Base-by-base conservation (phyloP, 352 stramenopile species). In the Pythium scleroteichum region DNA sequence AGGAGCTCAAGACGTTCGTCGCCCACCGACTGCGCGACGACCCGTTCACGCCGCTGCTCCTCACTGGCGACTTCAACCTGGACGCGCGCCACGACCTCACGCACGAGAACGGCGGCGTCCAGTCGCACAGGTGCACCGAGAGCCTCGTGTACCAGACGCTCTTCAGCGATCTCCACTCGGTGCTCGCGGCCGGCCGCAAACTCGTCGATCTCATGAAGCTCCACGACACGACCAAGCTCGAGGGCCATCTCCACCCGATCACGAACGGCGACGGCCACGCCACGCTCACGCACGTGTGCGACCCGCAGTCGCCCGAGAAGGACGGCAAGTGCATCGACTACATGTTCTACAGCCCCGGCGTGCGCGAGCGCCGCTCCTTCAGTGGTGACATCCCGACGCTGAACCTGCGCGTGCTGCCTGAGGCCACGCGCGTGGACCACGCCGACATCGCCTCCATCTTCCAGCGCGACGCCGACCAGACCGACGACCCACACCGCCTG, bases 261-360 rank as follows among this genome's bases (percentile, higher is more conserved):
- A 94, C 85, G 27, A 94, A 94, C 55, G 85, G 80, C 42, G 78
- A 94, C 49, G 85, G 85, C 19, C 85, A 94, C 61, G 82, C 79
- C 12, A 70, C 64, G 57, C 76, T 94, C 20, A 47, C 77, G 12
- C 85, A 92, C 56, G 65, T 49, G 27, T 68, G 39, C 35, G 72
- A 89, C 27, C 70, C 80, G 27, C 47, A 75, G 9, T 76, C 69
- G 1, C 68, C 49, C 1, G 65, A 88, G 10, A 84, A 81, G 39
- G 72, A 87, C 50, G 85, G 85, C 69, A 94, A 94, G 55, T 94
- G 85, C 63, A 94, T 94, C 56, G 85, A 94, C 73, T 94, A 90
- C 64, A 82, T 94, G 71, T 92, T 94, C 56, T 87, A 88, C 65
- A 78, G 80, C 41, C 73, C 81, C 0, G 67, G 68, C 0, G 68